Base-by-base conservation (phyloP, 148 eudicot species). In the Cornus suecica region DNA sequence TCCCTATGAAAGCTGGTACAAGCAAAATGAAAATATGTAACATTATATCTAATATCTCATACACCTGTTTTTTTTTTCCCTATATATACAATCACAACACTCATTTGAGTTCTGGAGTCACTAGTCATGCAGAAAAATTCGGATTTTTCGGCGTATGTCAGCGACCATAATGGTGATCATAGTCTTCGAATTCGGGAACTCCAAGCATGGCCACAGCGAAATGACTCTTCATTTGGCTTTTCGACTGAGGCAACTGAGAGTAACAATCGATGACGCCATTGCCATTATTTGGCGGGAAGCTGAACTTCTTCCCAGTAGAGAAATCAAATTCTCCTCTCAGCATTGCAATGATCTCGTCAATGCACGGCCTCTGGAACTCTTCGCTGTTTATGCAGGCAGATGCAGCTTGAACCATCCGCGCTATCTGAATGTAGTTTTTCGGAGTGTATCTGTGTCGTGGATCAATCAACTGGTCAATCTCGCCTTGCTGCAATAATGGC, bases 181-280 rank as follows among this genome's bases (percentile, higher is more conserved):
- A 89, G 28, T 91, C 92, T 13, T 95, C 99, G 30, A 87, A 75
- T 15, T 95, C 97, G 3, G 95, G 80, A 74, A 86, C 97, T 48
- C 97, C 97, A 6, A 93, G 86, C 99, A 95, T 93, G 23, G 99
- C 99, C 80, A 95, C 34, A 34, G 98, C 93, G 69, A 95, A 79
- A 81, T 95, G 98, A 79, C 83, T 82, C 71, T 78, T 93, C 83
- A 90, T 86, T 78, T 91, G 93, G 20, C 87, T 87, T 66, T 76
- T 87, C 37, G 91, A 84, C 76, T 76, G 86, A 66, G 84, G 89
- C 11, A 76, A 74, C 51, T 82, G 87, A 71, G 84, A 42, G 75
- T 80, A 75, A 63, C 67, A 70, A 62, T 81, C 90, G 30, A 76
- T 63, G 22, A 84, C 70, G 41, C 48, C 66, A 71, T 84, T 77